A percentile compares a stretch with the other conserved stretches of the same genome.
These are phyloP conservation scores for Scutellaria barbata DNA, from an alignment of 257 asterid genomes.

Conservation along the genomic window DNA sequence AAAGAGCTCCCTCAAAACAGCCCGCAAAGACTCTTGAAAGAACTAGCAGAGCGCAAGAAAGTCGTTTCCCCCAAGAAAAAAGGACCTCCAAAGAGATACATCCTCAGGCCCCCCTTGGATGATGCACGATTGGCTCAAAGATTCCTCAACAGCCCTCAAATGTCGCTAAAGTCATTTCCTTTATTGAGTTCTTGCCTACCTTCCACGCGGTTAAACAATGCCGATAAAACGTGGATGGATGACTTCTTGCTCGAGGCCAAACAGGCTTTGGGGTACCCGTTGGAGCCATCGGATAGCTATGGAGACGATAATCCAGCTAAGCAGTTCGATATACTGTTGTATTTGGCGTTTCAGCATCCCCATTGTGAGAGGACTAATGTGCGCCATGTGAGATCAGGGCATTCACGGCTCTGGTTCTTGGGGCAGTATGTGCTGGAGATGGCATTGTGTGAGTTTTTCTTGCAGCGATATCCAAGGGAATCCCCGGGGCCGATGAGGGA, in stretches of 20 bases:
- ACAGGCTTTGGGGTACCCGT: slow-evolving; percentile 90
- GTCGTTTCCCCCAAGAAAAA: slow-evolving; percentile 70
- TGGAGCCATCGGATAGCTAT: slow-evolving; percentile 76
- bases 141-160: slow-evolving; percentile 92
- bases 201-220: slow-evolving; percentile 69
- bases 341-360: slow-evolving; percentile 92
- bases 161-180: slow-evolving; percentile 84
- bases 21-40: slow-evolving; percentile 90
- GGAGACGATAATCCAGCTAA: slow-evolving; percentile 93
- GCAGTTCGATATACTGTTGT: slow-evolving; percentile 84
- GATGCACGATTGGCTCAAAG: slow-evolving; percentile 75
- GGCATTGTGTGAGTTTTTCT: slow-evolving; percentile 87
- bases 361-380: slow-evolving; percentile 90
- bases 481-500: slow-evolving; percentile 99
- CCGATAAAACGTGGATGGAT: slow-evolving; percentile 88
- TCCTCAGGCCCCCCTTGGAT: slow-evolving; percentile 88
- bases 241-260: slow-evolving; percentile 89
- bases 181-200: slow-evolving; percentile 94
- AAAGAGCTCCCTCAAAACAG: slow-evolving; percentile 88
- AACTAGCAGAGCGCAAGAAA: slow-evolving; percentile 80
- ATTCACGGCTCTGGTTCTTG: slow-evolving; percentile 77
- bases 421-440: slow-evolving; percentile 88
- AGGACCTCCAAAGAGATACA: slow-evolving; percentile 75
- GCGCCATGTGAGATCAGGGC: slow-evolving; percentile 82
- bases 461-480: slow-evolving; percentile 95